Conservation (phyloP, 116 monocot species). For the Thalassia testudinum region DNA sequence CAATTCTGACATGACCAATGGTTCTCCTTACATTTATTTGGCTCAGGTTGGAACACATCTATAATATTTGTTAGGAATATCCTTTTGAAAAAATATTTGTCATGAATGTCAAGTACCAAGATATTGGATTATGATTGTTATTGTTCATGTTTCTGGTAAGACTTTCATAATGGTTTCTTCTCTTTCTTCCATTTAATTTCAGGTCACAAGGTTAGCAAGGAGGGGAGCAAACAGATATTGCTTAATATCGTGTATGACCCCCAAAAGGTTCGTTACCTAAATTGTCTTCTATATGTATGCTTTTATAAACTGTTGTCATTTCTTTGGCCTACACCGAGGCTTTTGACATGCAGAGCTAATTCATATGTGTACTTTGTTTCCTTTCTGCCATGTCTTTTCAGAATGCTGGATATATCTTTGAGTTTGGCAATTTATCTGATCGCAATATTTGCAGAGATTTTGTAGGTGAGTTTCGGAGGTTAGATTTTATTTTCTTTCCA, state of each 20-base stretch:
- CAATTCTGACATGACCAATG: too few relatives aligned
- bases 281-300: not conserved
- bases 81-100: too few relatives aligned
- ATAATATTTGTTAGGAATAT: too few relatives aligned
- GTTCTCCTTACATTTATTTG: too few relatives aligned
- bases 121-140: too few relatives aligned
- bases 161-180: too few relatives aligned
- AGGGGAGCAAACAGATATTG: conserved; percentile 76
- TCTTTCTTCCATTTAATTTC: not conserved
- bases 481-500: too few relatives aligned
- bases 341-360: not conserved
- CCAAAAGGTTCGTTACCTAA: conserved; percentile 51
- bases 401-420: conserved; percentile 87
- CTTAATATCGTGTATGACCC: conserved; percentile 63
- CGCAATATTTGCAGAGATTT: conserved; percentile 85
- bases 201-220: conserved; percentile 94
- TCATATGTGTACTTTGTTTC: too few relatives aligned
- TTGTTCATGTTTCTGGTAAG: too few relatives aligned
- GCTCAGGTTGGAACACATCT: too few relatives aligned
- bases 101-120: too few relatives aligned
- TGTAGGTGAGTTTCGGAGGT: conserved; percentile 46
- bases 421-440: conserved; percentile 78
- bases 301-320: not conserved
- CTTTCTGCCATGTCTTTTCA: conserved; percentile 9
- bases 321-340: not conserved